phyloP scores from a whole-genome alignment of 164 flowering plant species.

The Dillenia suffruticosa region DNA sequence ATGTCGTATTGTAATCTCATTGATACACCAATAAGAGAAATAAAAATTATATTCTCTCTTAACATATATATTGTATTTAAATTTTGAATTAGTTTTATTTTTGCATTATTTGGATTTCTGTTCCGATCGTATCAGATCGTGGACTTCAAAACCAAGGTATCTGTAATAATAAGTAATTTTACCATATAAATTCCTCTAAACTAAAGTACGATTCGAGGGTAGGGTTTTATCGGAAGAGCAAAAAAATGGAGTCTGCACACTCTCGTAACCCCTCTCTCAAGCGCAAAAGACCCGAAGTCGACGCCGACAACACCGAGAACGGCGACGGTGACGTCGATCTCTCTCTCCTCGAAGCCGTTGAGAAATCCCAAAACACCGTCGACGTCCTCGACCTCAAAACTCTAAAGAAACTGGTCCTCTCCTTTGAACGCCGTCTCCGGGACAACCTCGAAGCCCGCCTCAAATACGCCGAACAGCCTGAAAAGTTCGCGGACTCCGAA shows the following conservation, averaged over 20 bases:
- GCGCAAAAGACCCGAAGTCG: slow-evolving; percentile 19
- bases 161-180: no score
- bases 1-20: no score
- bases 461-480: slow-evolving; percentile 87
- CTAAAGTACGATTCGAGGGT: no score
- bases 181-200: no score
- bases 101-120: no score
- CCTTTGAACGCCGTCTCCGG: slow-evolving; percentile 90
- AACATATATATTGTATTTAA: no score
- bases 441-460: slow-evolving; percentile 93
- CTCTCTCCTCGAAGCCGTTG: slow-evolving; percentile 89
- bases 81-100: no score
- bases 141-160: no score
- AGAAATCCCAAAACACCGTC: slow-evolving; percentile 66
- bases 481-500: slow-evolving; percentile 88
- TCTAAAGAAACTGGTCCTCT: slow-evolving; percentile 66
- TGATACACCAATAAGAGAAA: no score
- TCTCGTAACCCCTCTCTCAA: slow-evolving; percentile 12
- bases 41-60: no score
- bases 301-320: slow-evolving; percentile 7
- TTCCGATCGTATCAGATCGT: no score
- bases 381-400: slow-evolving; percentile 74
- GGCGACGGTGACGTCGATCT: slow-evolving; percentile 39
- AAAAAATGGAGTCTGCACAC: slow-evolving; percentile 8
- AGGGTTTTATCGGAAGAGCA: neutral